phyloP scores from a whole-genome alignment of 2,329 filamentous ascomycete genomes.

The Fusarium sp. region DNA sequence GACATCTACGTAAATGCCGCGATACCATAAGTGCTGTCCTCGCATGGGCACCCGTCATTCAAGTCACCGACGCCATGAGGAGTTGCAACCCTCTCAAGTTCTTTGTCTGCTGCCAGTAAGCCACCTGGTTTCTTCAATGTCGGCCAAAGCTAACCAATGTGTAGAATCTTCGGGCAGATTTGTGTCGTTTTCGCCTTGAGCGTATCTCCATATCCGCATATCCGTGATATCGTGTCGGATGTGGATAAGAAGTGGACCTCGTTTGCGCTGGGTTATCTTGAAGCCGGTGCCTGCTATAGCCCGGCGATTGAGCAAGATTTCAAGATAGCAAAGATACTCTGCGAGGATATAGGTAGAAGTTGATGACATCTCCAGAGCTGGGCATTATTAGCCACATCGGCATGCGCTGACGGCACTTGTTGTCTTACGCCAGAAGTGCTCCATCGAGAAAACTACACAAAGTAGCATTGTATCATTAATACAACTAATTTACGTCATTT shows the following conservation, averaged over 20 bases:
- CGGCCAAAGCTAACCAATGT: accelerated
- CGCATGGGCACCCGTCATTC: constrained; percentile 18
- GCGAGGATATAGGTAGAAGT: constrained; percentile 21
- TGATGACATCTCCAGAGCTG: no score
- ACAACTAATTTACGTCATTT: constrained; percentile 1
- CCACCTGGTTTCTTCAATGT: accelerated
- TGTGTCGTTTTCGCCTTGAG: constrained; percentile 31
- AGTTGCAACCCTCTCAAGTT: constrained; percentile 36
- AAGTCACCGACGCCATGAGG: constrained; percentile 30
- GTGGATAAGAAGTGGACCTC: constrained; percentile 23
- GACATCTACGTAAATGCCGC: constrained; percentile 34
- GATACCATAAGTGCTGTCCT: constrained; percentile 26
- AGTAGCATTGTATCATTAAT: not conserved
- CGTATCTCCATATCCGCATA: constrained; percentile 27
- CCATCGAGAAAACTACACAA: not conserved
- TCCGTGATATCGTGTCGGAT: constrained; percentile 24
- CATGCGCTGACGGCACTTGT: not conserved
- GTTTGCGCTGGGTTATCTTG: constrained; percentile 21
- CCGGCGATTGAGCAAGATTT: constrained; percentile 33
- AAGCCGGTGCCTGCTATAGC: constrained; percentile 2
- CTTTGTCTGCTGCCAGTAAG: constrained; percentile 35
- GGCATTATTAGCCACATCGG: not conserved
- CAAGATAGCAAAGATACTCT: constrained; percentile 30
- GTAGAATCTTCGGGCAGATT: constrained; percentile 32
- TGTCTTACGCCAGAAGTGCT: not conserved